A percentile compares a stretch with the other conserved stretches of the same genome.
phyloP scores from a whole-genome alignment of 2,329 filamentous ascomycete species.

The Rutstroemia sp. region DNA sequence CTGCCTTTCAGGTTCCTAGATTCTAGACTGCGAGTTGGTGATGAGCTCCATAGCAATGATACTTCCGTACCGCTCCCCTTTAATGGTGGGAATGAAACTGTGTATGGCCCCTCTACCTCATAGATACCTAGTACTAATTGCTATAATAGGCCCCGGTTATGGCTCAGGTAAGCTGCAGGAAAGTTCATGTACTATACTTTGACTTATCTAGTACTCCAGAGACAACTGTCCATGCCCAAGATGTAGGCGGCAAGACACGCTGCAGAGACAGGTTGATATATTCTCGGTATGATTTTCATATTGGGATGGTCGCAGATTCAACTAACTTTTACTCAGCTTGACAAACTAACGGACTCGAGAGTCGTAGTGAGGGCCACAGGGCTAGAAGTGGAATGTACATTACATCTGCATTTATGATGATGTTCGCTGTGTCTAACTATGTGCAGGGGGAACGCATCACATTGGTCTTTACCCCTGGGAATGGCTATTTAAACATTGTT shows the following conservation, averaged over 20 bases:
- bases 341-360: neutral
- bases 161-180: constrained; percentile 30
- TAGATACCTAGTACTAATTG: neutral
- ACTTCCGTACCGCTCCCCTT: neutral
- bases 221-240: constrained; percentile 64
- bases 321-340: neutral
- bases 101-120: neutral
- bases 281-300: constrained; percentile 37
- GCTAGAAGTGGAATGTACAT: constrained; percentile 44
- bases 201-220: constrained; percentile 28
- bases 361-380: constrained; percentile 23
- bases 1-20: neutral
- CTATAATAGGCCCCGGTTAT: constrained; percentile 33
- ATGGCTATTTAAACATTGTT: constrained; percentile 47
- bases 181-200: neutral
- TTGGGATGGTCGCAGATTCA: neutral
- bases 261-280: constrained; percentile 60
- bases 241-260: constrained; percentile 64
- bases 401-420: neutral
- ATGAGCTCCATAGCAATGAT: neutral
- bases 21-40: neutral
- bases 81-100: neutral
- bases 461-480: constrained; percentile 57
- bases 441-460: constrained; percentile 61
- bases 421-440: constrained; percentile 10